Conservation (phyloP, 2,329 filamentous ascomycete genomes). For the Diaporthe caulivora region DNA sequence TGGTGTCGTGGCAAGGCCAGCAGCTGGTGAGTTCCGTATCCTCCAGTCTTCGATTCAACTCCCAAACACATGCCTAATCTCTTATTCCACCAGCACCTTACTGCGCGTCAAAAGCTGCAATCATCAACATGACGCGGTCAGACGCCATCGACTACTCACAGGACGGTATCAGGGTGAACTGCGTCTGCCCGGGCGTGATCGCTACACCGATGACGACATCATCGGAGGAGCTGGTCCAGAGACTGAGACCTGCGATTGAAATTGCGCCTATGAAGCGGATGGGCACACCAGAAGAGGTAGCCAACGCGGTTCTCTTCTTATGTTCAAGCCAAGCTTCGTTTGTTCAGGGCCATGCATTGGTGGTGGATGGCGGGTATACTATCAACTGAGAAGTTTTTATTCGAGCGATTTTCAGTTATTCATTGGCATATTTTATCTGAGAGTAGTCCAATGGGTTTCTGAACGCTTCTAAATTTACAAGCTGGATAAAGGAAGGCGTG, state of each 20-base stretch:
- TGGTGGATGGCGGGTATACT: constrained; percentile 66
- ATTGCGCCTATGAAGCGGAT: constrained; percentile 65
- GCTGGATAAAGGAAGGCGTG: no score
- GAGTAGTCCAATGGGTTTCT: background rate
- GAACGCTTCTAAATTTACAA: background rate
- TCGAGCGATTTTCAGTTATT: no score
- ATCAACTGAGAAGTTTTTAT: constrained; percentile 52
- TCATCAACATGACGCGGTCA: constrained; percentile 68
- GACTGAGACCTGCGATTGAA: constrained; percentile 55
- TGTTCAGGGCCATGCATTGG: constrained; percentile 63
- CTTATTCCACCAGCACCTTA: constrained; percentile 58
- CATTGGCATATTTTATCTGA: no score
- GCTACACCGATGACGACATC: constrained; percentile 60
- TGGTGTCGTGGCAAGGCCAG: constrained; percentile 60
- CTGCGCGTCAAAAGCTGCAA: constrained; percentile 69
- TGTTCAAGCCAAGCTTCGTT: constrained; percentile 63
- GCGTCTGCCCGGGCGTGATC: constrained; percentile 57
- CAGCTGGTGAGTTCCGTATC: constrained; percentile 53
- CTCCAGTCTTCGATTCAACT: background rate
- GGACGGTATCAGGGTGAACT: constrained; percentile 54
- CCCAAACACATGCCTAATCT: background rate
- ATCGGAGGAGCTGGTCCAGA: constrained; percentile 52
- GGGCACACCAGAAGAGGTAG: constrained; percentile 62
- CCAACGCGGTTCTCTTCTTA: constrained; percentile 62
- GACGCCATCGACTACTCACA: constrained; percentile 68